Conservation (phyloP, 331 rosid genomes). For the Pyrus hybrid region DNA sequence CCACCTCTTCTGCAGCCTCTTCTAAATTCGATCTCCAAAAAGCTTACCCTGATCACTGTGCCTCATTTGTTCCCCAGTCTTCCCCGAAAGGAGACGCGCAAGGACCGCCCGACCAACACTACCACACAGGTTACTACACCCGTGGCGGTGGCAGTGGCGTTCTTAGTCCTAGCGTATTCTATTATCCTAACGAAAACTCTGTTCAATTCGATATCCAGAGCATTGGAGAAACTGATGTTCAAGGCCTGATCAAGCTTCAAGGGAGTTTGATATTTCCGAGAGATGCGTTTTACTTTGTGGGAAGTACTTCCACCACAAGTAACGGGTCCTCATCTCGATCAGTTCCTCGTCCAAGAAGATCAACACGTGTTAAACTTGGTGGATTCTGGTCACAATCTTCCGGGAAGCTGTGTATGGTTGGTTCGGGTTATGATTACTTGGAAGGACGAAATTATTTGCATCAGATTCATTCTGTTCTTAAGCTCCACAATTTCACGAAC, state of each 20-base stretch:
- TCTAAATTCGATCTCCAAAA: background rate
- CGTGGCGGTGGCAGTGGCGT: slow-evolving; percentile 5
- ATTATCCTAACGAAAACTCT: background rate
- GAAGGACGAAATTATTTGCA: slow-evolving; percentile 9
- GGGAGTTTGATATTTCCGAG: slow-evolving; percentile 10
- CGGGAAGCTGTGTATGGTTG: slow-evolving; percentile 58
- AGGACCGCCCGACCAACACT: background rate
- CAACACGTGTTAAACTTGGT: slow-evolving; percentile 13
- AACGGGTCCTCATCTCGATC: background rate
- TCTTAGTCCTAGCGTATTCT: background rate
- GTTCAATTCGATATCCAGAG: background rate
- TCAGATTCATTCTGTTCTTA: slow-evolving; percentile 23
- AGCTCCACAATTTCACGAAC: slow-evolving; percentile 33
- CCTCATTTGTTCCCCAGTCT: slow-evolving; percentile 27
- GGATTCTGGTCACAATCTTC: slow-evolving; percentile 61
- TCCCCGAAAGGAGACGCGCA: background rate
- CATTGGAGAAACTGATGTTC: slow-evolving; percentile 8
- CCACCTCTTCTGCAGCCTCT: slow-evolving; percentile 6
- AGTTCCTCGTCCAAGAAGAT: background rate
- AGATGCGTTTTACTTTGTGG: background rate
- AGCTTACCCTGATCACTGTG: slow-evolving; percentile 32
- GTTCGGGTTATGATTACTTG: slow-evolving; percentile 3
- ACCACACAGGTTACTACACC: slow-evolving; percentile 25
- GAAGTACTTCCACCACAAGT: slow-evolving; percentile 4
- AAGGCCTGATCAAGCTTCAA: slow-evolving; percentile 25